phyloP scores from a whole-genome alignment of 768 basidiomycete species.

The Tylopilus cervinicoccineus region DNA sequence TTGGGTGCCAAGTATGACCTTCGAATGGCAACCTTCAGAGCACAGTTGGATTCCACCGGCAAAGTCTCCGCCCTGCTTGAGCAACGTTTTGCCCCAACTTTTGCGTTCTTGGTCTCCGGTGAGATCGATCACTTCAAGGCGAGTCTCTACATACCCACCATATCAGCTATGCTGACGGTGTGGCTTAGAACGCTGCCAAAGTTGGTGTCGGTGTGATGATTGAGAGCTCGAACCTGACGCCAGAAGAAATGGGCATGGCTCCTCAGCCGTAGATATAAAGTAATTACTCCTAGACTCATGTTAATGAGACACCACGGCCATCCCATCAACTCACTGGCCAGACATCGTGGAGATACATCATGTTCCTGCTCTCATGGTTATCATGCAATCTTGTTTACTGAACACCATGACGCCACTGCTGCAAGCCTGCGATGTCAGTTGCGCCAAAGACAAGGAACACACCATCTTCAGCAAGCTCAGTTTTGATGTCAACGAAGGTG shows the following conservation, averaged over 20 bases:
- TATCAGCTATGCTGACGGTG: neutral
- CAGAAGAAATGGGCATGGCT: conserved; percentile 76
- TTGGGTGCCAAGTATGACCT: conserved; percentile 97
- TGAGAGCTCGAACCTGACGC: conserved; percentile 76
- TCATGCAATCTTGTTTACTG: neutral
- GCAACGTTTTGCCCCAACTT: conserved; percentile 92
- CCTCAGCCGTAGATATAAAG: conserved; percentile 43
- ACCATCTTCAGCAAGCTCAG: conserved; percentile 57
- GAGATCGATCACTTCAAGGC: conserved; percentile 99
- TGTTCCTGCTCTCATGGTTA: too few relatives aligned
- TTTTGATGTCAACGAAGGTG: conserved; percentile 64
- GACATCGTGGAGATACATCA: conserved; percentile 18
- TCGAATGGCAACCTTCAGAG: conserved; percentile 88
- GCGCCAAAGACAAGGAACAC: conserved; percentile 42
- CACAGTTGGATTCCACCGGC: conserved; percentile 90
- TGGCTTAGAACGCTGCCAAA: conserved; percentile 78
- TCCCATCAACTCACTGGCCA: conserved; percentile 3
- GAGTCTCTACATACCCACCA: conserved; percentile 12
- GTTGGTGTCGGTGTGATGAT: conserved; percentile 98
- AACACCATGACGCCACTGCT: conserved; percentile 35
- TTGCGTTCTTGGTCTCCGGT: conserved; percentile 90
- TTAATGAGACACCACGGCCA: conserved; percentile 17
- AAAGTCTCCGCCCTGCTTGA: conserved; percentile 95
- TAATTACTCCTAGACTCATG: conserved; percentile 29
- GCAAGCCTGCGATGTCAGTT: conserved; percentile 50